Conservation (phyloP, 164 flowering plant species). For the Cinnamomum micranthum region DNA sequence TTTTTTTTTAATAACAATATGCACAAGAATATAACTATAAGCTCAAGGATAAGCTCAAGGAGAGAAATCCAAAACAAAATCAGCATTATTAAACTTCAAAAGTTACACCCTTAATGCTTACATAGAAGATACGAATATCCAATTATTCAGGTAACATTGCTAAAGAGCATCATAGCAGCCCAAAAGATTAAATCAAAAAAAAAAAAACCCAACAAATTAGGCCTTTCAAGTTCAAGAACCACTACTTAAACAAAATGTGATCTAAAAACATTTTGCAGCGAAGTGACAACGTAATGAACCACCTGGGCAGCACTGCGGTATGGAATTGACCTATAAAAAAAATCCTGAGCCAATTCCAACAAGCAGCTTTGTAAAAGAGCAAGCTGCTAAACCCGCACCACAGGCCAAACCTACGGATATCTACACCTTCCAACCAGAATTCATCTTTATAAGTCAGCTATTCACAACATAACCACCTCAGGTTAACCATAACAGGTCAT, state of each 20-base stretch:
- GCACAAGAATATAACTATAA: no score
- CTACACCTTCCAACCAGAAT: slow-evolving; percentile 24
- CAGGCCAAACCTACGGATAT: slow-evolving; percentile 13
- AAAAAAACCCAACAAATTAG: not conserved
- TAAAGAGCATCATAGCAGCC: not conserved
- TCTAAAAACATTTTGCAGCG: not conserved
- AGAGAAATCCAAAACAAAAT: not conserved
- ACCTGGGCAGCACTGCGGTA: slow-evolving; percentile 7
- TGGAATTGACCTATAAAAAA: slow-evolving; percentile 44
- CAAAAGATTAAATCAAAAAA: slow-evolving; percentile 1
- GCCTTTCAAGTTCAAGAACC: slow-evolving; percentile 5
- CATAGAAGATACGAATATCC: not conserved
- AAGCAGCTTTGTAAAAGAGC: slow-evolving; percentile 41
- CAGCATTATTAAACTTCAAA: slow-evolving; percentile 8
- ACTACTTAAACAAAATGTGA: not conserved
- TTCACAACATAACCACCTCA: slow-evolving; percentile 15
- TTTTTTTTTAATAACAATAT: no score
- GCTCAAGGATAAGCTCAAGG: not conserved
- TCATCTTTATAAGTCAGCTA: slow-evolving; percentile 12
- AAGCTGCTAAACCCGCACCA: slow-evolving; percentile 29
- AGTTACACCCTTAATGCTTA: slow-evolving; percentile 2
- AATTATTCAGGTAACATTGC: not conserved
- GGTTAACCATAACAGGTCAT: not conserved
- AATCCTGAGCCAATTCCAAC: slow-evolving; percentile 31
- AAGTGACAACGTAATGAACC: not conserved